Evolutionary conservation across 2,329 filamentous ascomycete species (phyloP).

Genomic region (Purpureocillium lavendulum): DNA sequence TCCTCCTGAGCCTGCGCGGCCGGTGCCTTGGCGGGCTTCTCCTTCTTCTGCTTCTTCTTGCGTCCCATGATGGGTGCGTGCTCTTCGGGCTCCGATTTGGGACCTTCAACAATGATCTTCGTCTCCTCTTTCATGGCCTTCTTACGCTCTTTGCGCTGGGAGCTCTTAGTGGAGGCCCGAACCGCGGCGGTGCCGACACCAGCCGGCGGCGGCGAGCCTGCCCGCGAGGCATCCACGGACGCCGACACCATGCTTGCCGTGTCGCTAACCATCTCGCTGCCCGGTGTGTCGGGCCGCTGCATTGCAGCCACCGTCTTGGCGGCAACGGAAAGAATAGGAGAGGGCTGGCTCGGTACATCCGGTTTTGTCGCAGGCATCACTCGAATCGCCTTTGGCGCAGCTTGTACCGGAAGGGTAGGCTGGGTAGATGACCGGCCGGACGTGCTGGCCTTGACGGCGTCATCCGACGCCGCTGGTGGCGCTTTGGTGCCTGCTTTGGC

Average conservation of each 20-base stretch:
- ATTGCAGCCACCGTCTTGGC: slow-evolving; percentile 13
- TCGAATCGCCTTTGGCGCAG: slow-evolving; percentile 58
- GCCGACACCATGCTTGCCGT: slow-evolving; percentile 66
- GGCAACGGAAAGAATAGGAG: slow-evolving; percentile 30
- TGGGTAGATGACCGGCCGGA: too few relatives aligned
- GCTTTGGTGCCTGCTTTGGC: too few relatives aligned
- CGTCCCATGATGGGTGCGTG: slow-evolving; percentile 68
- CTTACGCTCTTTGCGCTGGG: slow-evolving; percentile 68
- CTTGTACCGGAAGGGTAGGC: slow-evolving; percentile 29
- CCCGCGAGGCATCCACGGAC: slow-evolving; percentile 58
- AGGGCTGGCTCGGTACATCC: too few relatives aligned
- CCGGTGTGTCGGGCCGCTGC: slow-evolving; percentile 61
- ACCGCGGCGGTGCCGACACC: slow-evolving; percentile 63
- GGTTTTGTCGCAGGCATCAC: slow-evolving; percentile 23
- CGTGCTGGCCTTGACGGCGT: background rate
- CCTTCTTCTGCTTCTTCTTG: slow-evolving; percentile 82
- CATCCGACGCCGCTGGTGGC: background rate
- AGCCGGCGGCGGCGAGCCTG: slow-evolving; percentile 59
- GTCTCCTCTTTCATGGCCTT: slow-evolving; percentile 58
- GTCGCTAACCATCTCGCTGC: slow-evolving; percentile 68
- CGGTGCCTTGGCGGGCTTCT: slow-evolving; percentile 34
- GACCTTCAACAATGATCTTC: slow-evolving; percentile 39
- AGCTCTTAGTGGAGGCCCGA: slow-evolving; percentile 65
- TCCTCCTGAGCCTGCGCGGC: slow-evolving; percentile 6
- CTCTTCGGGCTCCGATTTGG: slow-evolving; percentile 45